Evolutionary conservation across 768 basidiomycete species (phyloP), one percentile per base, ranked within the genome.

Genomic region (Leccinum boreale): DNA sequence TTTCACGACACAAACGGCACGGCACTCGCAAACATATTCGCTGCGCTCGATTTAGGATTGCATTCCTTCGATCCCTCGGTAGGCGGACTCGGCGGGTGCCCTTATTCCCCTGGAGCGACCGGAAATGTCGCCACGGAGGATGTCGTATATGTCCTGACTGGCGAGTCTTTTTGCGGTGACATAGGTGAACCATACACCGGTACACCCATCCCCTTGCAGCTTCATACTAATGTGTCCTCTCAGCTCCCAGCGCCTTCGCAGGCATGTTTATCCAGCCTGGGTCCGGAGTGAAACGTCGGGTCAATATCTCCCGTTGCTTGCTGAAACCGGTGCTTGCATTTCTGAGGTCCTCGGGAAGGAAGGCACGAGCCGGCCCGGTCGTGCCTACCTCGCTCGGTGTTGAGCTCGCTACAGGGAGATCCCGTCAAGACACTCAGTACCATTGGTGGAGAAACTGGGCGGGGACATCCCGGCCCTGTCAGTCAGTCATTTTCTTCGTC

Each of bases 81-180:
- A n/a, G n/a, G n/a, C n/a, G n/a, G 95, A 0, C 84, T 97, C 2
- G 95, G 96, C 3, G 94, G 95, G n/a, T 98, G 96, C 67, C 94
- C 94, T 3, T 98, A 92, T 73, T 94, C 23, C 23, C 23, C 23
- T 23, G 23, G 23, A 23, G 23, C 23, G 23, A 23, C 3, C 23
- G 23, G 23, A 23, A 23, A 23, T 3, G 23, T 23, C 3, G 3
- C 23, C 23, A 23, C 23, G 23, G 23, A 23, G 23, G 23, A 23
- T 3, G 2, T 23, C 23, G 23, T 23, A 23, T 23, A 23, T 23
- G 3, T 3, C 23, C 23, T 23, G 23, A 23, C 23, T 3, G 23
- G 3, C 23, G 3, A 23, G 23, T 3, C 23, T 23, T 23, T 23
- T 94, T 1, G 95, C 77, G 4, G 84, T 84, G 4, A 75, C 65